Evolutionary conservation across 257 asterid species (phyloP).

Genomic region (Fraxinus americana): DNA sequence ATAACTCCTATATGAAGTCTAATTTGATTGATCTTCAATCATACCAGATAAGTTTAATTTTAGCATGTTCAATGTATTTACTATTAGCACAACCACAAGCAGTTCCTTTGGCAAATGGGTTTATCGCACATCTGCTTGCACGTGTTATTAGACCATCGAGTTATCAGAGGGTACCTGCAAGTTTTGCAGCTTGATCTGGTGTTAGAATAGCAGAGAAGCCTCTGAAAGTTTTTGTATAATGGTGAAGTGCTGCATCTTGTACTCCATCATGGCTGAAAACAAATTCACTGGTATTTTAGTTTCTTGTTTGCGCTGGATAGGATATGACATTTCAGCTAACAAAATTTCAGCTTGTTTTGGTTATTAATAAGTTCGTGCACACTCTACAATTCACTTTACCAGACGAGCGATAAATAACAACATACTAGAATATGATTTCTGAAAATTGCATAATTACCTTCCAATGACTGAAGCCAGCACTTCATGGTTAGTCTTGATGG

Average conservation of each 20-base stretch:
- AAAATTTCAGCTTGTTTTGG: not conserved
- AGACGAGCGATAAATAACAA: not conserved
- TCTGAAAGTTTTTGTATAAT: constrained; percentile 49
- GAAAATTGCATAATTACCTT: constrained; percentile 37
- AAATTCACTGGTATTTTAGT: not conserved
- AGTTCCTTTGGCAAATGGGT: not conserved
- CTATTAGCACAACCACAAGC: not conserved
- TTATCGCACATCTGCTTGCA: not conserved
- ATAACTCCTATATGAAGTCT: too few relatives aligned
- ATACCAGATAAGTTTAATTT: not conserved
- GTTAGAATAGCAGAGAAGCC: constrained; percentile 76
- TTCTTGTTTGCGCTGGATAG: not conserved
- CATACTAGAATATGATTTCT: not conserved
- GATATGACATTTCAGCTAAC: not conserved
- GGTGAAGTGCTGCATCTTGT: constrained; percentile 41
- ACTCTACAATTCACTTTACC: not conserved
- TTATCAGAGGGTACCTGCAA: constrained; percentile 31
- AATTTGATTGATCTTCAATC: too few relatives aligned
- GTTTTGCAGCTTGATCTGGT: constrained; percentile 48
- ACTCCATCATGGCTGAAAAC: constrained; percentile 46
- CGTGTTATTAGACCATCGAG: not conserved
- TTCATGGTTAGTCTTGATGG: constrained; percentile 47
- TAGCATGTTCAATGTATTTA: not conserved
- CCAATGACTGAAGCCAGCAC: constrained; percentile 53
- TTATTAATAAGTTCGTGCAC: not conserved